Evolutionary conservation across 441 rosid genomes (phyloP).

Genomic region (Brassica balearica): DNA sequence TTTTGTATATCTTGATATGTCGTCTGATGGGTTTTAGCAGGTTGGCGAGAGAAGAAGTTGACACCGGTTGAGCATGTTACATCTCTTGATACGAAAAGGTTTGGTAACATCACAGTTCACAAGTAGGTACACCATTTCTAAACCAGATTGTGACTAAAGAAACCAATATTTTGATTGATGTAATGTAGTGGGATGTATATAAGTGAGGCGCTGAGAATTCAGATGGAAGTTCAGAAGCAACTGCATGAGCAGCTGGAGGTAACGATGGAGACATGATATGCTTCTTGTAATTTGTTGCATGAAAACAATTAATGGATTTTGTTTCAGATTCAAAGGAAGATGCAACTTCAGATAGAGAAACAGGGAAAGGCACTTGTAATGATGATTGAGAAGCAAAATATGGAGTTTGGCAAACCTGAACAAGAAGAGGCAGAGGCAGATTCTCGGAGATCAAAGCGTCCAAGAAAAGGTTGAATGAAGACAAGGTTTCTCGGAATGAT

Average conservation of each 20-base stretch:
- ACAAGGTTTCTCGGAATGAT: no score
- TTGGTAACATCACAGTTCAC: not conserved
- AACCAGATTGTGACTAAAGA: not conserved
- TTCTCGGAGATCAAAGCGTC: no score
- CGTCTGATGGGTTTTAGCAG: conserved; percentile 47
- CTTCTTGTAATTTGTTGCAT: not conserved
- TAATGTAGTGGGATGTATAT: conserved; percentile 59
- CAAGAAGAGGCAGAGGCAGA: no score
- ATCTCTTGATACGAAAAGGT: conserved; percentile 69
- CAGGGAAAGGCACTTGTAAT: conserved; percentile 36
- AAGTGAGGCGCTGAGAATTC: conserved; percentile 78
- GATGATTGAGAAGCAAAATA: no score
- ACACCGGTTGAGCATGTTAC: conserved; percentile 62
- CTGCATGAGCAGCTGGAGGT: conserved; percentile 91
- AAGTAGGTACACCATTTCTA: not conserved
- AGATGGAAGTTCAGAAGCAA: conserved; percentile 89
- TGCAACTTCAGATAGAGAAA: conserved; percentile 85
- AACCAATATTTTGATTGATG: no score
- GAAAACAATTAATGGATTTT: not conserved
- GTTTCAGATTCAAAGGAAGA: conserved; percentile 79
- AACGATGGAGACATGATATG: not conserved
- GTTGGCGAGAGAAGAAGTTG: conserved; percentile 58
- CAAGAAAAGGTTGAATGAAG: no score
- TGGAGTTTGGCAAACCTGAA: no score
- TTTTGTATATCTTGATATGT: not conserved